Conservation (phyloP, 1,139 yeast species). For the Sugiyamaella pinicola region DNA sequence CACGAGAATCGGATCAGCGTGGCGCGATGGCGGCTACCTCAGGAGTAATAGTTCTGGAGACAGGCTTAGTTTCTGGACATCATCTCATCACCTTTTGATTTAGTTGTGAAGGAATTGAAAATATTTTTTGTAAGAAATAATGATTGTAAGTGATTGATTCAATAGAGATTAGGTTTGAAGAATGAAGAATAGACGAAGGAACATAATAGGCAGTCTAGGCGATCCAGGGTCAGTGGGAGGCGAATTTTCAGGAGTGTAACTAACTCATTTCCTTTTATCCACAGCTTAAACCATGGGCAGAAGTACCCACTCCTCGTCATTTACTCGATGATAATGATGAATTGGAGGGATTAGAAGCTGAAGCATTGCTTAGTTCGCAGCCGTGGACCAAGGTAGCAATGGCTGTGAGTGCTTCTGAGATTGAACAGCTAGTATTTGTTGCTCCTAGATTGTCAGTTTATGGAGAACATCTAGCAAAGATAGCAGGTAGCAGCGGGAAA, state of each 20-base stretch:
- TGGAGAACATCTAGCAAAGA: conserved; percentile 19
- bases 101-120: background rate
- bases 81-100: background rate
- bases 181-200: too few relatives aligned
- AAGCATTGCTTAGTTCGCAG: conserved; percentile 23
- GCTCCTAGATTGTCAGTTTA: conserved; percentile 29
- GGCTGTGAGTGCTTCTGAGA: background rate
- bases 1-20: too few relatives aligned
- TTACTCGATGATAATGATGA: conserved; percentile 50
- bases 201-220: too few relatives aligned
- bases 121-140: conserved; percentile 1
- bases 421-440: conserved; percentile 27
- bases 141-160: conserved; percentile 26
- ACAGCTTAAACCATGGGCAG: conserved; percentile 57
- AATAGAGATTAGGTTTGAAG: too few relatives aligned
- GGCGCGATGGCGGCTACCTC: too few relatives aligned
- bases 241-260: too few relatives aligned
- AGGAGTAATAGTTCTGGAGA: too few relatives aligned
- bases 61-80: too few relatives aligned
- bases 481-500: background rate
- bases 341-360: conserved; percentile 41
- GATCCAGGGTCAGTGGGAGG: too few relatives aligned
- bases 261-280: background rate
- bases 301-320: conserved; percentile 57
- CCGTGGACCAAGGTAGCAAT: conserved; percentile 29